A percentile compares a stretch with the other conserved stretches of the same genome.
phyloP scores from a whole-genome alignment of 148 eudicot species.

The Persicaria maculosa region DNA sequence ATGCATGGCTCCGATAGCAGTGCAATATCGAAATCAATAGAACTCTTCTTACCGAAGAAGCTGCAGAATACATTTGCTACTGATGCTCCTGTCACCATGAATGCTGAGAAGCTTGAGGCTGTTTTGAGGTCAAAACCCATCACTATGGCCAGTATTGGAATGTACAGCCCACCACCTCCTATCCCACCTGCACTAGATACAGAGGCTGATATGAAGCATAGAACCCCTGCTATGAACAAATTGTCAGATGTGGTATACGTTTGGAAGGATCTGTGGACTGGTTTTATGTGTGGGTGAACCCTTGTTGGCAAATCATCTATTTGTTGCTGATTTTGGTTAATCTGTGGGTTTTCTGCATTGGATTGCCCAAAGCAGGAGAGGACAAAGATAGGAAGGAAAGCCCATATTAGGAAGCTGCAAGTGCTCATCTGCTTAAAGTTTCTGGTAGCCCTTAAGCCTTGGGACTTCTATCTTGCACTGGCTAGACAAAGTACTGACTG shows the following conservation, averaged over 20 bases:
- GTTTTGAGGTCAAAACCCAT: slow-evolving; percentile 51
- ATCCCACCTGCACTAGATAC: slow-evolving; percentile 65
- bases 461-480: too few species aligned
- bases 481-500: background rate
- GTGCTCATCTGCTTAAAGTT: slow-evolving; percentile 8
- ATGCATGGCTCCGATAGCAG: slow-evolving; percentile 51
- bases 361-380: slow-evolving; percentile 15
- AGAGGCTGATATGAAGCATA: slow-evolving; percentile 45
- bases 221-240: slow-evolving; percentile 23
- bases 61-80: slow-evolving; percentile 36
- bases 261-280: background rate
- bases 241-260: slow-evolving; percentile 12
- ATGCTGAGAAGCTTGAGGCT: slow-evolving; percentile 50
- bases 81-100: slow-evolving; percentile 63
- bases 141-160: slow-evolving; percentile 46
- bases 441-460: too few species aligned
- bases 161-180: slow-evolving; percentile 57
- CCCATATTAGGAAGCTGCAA: slow-evolving; percentile 8
- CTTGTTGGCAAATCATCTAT: slow-evolving; percentile 6
- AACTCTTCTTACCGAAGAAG: slow-evolving; percentile 24
- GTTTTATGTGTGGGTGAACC: too few species aligned
- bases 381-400: slow-evolving; percentile 15
- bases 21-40: slow-evolving; percentile 52
- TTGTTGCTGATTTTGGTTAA: slow-evolving; percentile 10
- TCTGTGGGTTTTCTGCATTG: slow-evolving; percentile 15